Evolutionary conservation across 441 rosid species (phyloP).

Genomic region (Theobroma grandiflorum): DNA sequence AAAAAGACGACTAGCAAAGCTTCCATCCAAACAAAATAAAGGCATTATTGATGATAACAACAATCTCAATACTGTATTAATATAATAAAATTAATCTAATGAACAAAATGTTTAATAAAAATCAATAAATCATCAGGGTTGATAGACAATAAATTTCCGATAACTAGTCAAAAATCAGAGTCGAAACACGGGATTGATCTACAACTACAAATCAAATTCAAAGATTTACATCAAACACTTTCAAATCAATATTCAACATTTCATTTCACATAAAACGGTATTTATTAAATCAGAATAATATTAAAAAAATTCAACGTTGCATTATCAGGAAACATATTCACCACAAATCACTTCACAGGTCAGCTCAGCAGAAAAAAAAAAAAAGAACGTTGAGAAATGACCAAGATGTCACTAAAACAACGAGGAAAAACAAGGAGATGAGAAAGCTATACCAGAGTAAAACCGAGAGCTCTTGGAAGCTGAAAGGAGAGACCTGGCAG

Average conservation of each 20-base stretch:
- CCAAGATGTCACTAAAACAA: background rate
- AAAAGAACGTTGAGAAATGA: background rate
- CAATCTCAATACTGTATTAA: background rate
- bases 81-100: background rate
- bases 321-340: conserved; percentile 12
- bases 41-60: background rate
- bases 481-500: conserved; percentile 74
- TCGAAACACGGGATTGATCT: conserved; percentile 4
- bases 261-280: background rate
- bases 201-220: background rate
- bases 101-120: background rate
- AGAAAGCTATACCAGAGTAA: conserved; percentile 63
- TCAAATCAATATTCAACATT: background rate
- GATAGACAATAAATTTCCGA: background rate
- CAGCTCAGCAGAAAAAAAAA: background rate
- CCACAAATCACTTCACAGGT: background rate
- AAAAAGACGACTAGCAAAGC: background rate
- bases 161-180: background rate
- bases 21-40: conserved; percentile 14
- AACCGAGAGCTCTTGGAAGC: conserved; percentile 71
- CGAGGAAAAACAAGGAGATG: background rate
- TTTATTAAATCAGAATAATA: background rate
- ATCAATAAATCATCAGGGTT: too few relatives aligned
- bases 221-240: background rate
- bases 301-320: background rate